phyloP scores from a whole-genome alignment of 768 basidiomycete genomes.

The Candolleomyces eurysporus region DNA sequence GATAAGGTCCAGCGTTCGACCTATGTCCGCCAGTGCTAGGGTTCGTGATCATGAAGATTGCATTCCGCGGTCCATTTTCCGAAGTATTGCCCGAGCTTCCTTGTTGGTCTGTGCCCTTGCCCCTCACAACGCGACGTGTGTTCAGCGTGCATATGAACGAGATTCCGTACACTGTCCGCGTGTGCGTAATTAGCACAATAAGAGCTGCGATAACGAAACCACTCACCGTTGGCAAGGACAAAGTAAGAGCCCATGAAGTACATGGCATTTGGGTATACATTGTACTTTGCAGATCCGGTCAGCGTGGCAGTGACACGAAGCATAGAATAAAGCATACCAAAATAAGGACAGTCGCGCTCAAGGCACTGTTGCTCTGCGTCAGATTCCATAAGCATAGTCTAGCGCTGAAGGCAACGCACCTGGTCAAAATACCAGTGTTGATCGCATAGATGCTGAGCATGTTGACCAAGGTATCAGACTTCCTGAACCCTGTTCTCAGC shows the following conservation, averaged over 20 bases:
- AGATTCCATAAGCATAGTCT: neutral
- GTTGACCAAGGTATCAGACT: slow-evolving; percentile 57
- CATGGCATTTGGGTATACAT: slow-evolving; percentile 48
- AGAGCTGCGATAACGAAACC: neutral
- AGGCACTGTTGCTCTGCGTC: slow-evolving; percentile 26
- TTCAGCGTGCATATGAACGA: slow-evolving; percentile 49
- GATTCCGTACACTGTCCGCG: slow-evolving; percentile 36
- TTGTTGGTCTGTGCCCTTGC: slow-evolving; percentile 47
- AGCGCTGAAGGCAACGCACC: slow-evolving; percentile 29
- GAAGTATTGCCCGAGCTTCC: slow-evolving; percentile 16
- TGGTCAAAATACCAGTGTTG: slow-evolving; percentile 61
- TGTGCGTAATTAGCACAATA: neutral
- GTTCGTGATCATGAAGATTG: slow-evolving; percentile 22
- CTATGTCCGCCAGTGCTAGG: slow-evolving; percentile 11
- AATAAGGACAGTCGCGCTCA: slow-evolving; percentile 40
- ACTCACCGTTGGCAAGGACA: slow-evolving; percentile 55
- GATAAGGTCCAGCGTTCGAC: neutral
- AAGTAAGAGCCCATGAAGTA: slow-evolving; percentile 60
- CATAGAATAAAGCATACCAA: slow-evolving; percentile 23
- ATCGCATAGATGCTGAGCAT: slow-evolving; percentile 57
- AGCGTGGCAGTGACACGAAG: neutral
- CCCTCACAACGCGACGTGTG: slow-evolving; percentile 50
- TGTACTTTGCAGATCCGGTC: slow-evolving; percentile 39
- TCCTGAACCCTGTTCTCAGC: slow-evolving; percentile 51
- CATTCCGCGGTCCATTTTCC: slow-evolving; percentile 14